phyloP scores from a whole-genome alignment of 352 stramenopile species.

The Phytophthora macrochlamydospora region DNA sequence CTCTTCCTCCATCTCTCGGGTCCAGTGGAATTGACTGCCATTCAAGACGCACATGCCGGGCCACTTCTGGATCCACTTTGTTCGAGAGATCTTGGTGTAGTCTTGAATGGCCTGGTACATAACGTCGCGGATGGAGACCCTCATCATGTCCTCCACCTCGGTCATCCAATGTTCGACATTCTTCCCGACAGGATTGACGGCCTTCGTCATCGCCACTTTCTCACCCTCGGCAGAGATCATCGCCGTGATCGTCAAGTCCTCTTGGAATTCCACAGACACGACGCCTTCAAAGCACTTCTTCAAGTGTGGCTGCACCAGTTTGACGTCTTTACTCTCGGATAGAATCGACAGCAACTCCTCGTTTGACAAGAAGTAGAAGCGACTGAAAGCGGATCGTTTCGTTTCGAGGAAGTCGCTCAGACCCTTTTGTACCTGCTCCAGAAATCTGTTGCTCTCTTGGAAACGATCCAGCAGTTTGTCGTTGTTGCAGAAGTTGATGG shows the following conservation, averaged over 20 bases:
- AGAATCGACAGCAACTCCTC: slow-evolving; percentile 95
- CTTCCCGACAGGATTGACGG: slow-evolving; percentile 92
- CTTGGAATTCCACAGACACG: slow-evolving; percentile 91
- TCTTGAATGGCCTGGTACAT: slow-evolving; percentile 93
- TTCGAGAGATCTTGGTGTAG: slow-evolving; percentile 90
- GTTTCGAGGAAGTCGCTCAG: slow-evolving; percentile 96
- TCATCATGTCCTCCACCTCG: slow-evolving; percentile 94
- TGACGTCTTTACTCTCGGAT: slow-evolving; percentile 95
- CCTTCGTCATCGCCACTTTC: slow-evolving; percentile 82
- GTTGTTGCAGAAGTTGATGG: slow-evolving; percentile 94
- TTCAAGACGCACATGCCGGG: slow-evolving; percentile 95
- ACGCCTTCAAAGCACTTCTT: slow-evolving; percentile 97
- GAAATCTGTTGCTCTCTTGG: slow-evolving; percentile 92
- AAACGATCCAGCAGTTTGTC: slow-evolving; percentile 92
- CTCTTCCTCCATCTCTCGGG: slow-evolving; percentile 91
- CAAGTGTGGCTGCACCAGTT: slow-evolving; percentile 93
- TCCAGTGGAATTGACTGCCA: slow-evolving; percentile 96
- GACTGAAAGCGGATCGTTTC: slow-evolving; percentile 92
- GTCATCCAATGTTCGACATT: slow-evolving; percentile 97
- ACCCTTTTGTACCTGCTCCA: slow-evolving; percentile 96
- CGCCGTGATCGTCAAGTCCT: slow-evolving; percentile 90
- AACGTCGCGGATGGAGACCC: slow-evolving; percentile 88
- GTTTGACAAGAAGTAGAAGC: slow-evolving; percentile 97
- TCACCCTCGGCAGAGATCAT: slow-evolving; percentile 93
- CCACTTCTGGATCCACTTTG: slow-evolving; percentile 96